Percentiles rank a stretch among this genome's conserved stretches.
These are phyloP conservation scores for Gaultheria prostrata DNA, from an alignment of 148 eudicot species.

Conservation along the genomic window DNA sequence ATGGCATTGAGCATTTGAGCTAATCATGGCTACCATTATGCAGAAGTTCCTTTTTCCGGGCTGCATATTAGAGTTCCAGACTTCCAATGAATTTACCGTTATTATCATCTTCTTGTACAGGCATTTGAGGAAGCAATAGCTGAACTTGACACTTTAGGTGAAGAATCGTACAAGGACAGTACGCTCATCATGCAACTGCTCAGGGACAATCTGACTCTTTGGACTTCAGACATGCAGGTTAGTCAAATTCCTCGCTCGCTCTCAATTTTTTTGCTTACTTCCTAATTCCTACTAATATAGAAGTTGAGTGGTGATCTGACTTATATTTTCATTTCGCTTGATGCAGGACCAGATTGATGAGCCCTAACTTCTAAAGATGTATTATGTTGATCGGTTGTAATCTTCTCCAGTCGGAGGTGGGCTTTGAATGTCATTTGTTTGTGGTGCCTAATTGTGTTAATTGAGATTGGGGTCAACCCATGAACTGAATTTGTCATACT, in stretches of 20 bases:
- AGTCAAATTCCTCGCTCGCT: neutral
- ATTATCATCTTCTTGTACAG: constrained; percentile 22
- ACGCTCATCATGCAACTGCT: constrained; percentile 67
- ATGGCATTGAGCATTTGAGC: neutral
- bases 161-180: constrained; percentile 67
- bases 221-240: constrained; percentile 68
- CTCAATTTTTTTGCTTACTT: neutral
- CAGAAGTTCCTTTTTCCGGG: neutral
- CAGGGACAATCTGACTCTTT: constrained; percentile 64
- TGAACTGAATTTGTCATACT: constrained; percentile 6
- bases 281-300: neutral
- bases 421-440: constrained; percentile 46
- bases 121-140: constrained; percentile 72
- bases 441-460: constrained; percentile 19
- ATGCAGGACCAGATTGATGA: constrained; percentile 63
- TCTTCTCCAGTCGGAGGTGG: constrained; percentile 39
- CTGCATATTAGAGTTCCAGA: neutral
- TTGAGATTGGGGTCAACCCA: neutral
- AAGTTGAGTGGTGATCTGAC: neutral
- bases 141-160: constrained; percentile 60
- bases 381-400: constrained; percentile 7
- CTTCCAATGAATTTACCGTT: neutral
- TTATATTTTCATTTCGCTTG: neutral
- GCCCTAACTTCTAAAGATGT: constrained; percentile 38
- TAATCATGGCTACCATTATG: neutral